These are phyloP conservation scores for Geotrichum fermentans DNA, from an alignment of 1,139 yeast species.

Conservation along the genomic window DNA sequence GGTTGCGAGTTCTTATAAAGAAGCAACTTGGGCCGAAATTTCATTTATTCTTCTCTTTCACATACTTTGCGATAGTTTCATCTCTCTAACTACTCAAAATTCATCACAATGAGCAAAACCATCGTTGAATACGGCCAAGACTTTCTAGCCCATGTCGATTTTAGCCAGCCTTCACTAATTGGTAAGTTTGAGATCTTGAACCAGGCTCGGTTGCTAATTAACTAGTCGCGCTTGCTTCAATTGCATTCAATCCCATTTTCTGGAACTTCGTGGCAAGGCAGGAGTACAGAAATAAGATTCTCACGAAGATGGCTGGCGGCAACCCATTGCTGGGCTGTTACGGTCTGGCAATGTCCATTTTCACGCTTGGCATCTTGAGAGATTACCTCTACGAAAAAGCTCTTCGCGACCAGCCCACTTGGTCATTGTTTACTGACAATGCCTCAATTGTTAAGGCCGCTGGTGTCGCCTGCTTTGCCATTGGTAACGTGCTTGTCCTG, in stretches of 20 bases:
- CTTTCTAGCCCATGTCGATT: constrained; percentile 22
- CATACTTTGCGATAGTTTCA: no score
- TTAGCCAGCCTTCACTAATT: constrained; percentile 22
- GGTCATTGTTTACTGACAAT: constrained; percentile 12
- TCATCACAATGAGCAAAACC: constrained; percentile 11
- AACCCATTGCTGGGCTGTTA: constrained; percentile 74
- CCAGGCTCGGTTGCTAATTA: no score
- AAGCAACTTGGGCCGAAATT: no score
- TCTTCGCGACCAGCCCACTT: constrained; percentile 51
- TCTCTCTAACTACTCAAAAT: no score
- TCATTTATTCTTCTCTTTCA: no score
- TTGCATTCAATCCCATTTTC: constrained; percentile 87
- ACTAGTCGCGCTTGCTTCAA: constrained; percentile 39
- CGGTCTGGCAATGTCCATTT: constrained; percentile 71
- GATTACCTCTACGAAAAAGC: constrained; percentile 73
- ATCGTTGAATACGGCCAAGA: constrained; percentile 4
- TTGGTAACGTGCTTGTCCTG: constrained; percentile 76
- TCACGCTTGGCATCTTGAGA: constrained; percentile 74
- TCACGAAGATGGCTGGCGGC: constrained; percentile 71
- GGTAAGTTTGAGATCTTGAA: no score
- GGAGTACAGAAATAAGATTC: constrained; percentile 69
- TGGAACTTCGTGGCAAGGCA: constrained; percentile 89
- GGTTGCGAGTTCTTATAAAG: no score
- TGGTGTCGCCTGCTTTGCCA: constrained; percentile 48
- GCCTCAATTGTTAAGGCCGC: constrained; percentile 38